Base-by-base conservation (phyloP, 2,329 filamentous ascomycete genomes). In the Pezicula radicicola region DNA sequence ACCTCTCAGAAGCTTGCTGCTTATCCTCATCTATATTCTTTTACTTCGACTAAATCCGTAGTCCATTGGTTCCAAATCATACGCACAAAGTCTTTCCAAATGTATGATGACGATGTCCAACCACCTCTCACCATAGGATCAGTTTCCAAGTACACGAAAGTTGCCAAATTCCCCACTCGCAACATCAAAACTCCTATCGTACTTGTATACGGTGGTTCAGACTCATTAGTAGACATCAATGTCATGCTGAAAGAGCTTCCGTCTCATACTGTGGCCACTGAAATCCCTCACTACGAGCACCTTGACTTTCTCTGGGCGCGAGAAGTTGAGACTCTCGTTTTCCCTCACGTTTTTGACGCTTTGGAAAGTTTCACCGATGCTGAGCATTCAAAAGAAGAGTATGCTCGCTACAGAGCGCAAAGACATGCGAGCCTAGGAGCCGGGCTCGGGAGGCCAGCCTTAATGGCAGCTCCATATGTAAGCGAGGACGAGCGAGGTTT, bases 41-140 rank as follows among this genome's bases (percentile, higher is more conserved):
- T 93, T 68, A 97, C 93, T 0, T 96, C 90, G 68, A 96, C 91
- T 52, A 99, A 99, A 72, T 92, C 87, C 18, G 91, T 99, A 8
- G 94, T 99, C 0, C 94, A 99, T 68, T 99, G 94, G 94, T 99
- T 99, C 69, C 94, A 99, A 68, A 97, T 99, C 66, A 99, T 99
- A 63, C 87, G 94, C 58, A 97, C 93, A 64, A 89, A 91, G 63
- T 91, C 85, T 25, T 97, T 99, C 70, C 94, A 99, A 70, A 97
- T 99, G 89, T 97, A 92, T 69, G 94, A 99, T 66, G 94, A 99
- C 66, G 93, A 97, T 63, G 81, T 94, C 1, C 88, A 91, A 52
- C 86, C 87, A 27, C 87, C 87, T 0, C 75, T 96, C 54, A 83
- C 84, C 49, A 75, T 92, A 36, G 82, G 81, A 19, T 84, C 84